Evolutionary conservation across 441 rosid genomes (phyloP).

Genomic region (Arabidopsis hybrid): DNA sequence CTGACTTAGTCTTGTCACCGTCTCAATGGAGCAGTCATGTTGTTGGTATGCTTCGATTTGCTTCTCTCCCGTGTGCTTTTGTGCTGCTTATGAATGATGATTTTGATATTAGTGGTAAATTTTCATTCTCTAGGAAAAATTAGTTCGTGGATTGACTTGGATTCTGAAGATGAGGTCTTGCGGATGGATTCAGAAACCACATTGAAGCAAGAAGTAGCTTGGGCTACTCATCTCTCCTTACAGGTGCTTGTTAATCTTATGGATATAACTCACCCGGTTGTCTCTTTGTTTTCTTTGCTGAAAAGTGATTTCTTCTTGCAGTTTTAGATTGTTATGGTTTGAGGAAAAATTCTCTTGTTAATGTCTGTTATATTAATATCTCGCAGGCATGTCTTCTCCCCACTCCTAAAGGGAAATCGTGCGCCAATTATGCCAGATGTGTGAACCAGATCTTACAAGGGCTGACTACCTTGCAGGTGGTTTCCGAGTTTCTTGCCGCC

Average conservation of each 20-base stretch:
- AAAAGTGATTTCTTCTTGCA: not conserved
- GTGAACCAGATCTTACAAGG: constrained; percentile 93
- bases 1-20: constrained; percentile 87
- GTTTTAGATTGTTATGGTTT: constrained; percentile 1
- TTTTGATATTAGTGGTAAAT: constrained; percentile 24
- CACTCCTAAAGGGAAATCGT: constrained; percentile 76
- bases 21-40: constrained; percentile 97
- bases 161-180: constrained; percentile 83
- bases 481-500: constrained; percentile 33
- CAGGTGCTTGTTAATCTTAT: constrained; percentile 59
- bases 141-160: constrained; percentile 97
- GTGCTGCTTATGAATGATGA: not conserved
- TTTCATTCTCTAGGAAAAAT: constrained; percentile 65
- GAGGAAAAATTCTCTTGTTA: constrained; percentile 4
- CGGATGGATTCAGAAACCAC: constrained; percentile 89
- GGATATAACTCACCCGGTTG: not conserved
- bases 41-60: constrained; percentile 65
- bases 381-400: constrained; percentile 96
- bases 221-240: constrained; percentile 96
- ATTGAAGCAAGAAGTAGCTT: constrained; percentile 92
- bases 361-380: constrained; percentile 45
- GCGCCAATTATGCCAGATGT: constrained; percentile 95
- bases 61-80: not conserved
- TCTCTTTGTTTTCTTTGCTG: constrained; percentile 7
- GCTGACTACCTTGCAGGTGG: constrained; percentile 87